These are phyloP conservation scores for Linnemannia hyalina DNA, from an alignment of 192 early-diverging fungal genomes.

Conservation along the genomic window DNA sequence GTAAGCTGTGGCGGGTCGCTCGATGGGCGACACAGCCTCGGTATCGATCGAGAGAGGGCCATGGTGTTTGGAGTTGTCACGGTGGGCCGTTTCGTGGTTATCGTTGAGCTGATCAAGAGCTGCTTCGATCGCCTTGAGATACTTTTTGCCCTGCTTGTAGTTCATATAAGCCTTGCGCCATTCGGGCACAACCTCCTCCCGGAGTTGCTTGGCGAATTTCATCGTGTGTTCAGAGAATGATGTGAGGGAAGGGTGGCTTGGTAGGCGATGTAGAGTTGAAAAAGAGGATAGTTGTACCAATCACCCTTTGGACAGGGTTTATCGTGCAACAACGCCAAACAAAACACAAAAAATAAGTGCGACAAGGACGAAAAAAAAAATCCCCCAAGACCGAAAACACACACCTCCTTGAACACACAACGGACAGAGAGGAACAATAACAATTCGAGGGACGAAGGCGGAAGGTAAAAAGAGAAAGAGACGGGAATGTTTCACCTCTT, in stretches of 20 bases:
- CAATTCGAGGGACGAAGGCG: neutral
- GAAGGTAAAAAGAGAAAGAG: neutral
- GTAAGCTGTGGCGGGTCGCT: neutral
- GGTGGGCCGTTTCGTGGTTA: neutral
- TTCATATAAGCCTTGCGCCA: slow-evolving; percentile 64
- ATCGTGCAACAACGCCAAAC: neutral
- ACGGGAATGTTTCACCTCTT: neutral
- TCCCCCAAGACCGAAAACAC: neutral
- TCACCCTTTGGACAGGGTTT: neutral
- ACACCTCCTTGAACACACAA: neutral
- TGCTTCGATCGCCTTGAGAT: slow-evolving; percentile 62
- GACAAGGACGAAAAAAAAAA: neutral
- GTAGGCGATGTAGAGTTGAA: neutral
- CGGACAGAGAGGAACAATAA: neutral
- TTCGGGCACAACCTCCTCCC: slow-evolving; percentile 51
- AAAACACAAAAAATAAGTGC: too few relatives aligned
- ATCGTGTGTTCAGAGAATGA: neutral
- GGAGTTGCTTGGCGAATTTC: slow-evolving; percentile 58
- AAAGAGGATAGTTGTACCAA: neutral
- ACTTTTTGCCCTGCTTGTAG: slow-evolving; percentile 73
- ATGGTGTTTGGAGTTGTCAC: neutral
- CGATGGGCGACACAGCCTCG: neutral
- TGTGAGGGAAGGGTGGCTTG: neutral
- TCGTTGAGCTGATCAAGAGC: slow-evolving; percentile 1
- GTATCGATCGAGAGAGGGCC: neutral